A percentile compares a stretch with the other conserved stretches of the same genome.
Evolutionary conservation across 2,329 filamentous ascomycete genomes (phyloP).

Genomic region (Sclerotinia spermophila): DNA sequence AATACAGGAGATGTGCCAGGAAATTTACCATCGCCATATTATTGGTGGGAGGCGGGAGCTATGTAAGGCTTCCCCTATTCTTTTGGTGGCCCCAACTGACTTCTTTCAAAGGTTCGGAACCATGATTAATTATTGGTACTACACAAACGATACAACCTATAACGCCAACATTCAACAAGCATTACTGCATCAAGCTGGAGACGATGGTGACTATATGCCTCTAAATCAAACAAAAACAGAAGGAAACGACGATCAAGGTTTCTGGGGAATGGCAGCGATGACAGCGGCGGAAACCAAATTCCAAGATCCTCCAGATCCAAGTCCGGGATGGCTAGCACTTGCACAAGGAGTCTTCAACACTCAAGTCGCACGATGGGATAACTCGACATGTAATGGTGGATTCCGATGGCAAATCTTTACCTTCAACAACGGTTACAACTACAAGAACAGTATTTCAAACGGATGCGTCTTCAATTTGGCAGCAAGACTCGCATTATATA

Average conservation of each 20-base stretch:
- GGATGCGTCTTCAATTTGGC: constrained; percentile 58
- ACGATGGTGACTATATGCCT: constrained; percentile 71
- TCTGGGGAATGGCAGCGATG: constrained; percentile 69
- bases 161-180: constrained; percentile 52
- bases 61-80: constrained; percentile 46
- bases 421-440: constrained; percentile 76
- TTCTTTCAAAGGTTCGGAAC: constrained; percentile 44
- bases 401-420: constrained; percentile 79
- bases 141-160: constrained; percentile 68
- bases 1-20: constrained; percentile 46
- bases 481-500: constrained; percentile 69
- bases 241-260: constrained; percentile 61
- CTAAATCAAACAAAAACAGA: constrained; percentile 55
- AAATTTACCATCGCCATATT: constrained; percentile 41
- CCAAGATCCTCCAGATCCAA: constrained; percentile 46
- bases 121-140: constrained; percentile 77
- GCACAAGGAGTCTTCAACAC: constrained; percentile 78
- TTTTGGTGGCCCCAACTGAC: not conserved
- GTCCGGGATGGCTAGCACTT: constrained; percentile 65
- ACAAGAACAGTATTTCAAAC: constrained; percentile 64
- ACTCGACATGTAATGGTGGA: constrained; percentile 61
- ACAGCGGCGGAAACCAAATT: constrained; percentile 66
- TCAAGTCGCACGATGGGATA: constrained; percentile 69
- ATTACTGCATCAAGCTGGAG: constrained; percentile 69
- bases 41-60: constrained; percentile 40